phyloP scores from a whole-genome alignment of 1,139 yeast species.

The Yamadazyma songkhlaensis region DNA sequence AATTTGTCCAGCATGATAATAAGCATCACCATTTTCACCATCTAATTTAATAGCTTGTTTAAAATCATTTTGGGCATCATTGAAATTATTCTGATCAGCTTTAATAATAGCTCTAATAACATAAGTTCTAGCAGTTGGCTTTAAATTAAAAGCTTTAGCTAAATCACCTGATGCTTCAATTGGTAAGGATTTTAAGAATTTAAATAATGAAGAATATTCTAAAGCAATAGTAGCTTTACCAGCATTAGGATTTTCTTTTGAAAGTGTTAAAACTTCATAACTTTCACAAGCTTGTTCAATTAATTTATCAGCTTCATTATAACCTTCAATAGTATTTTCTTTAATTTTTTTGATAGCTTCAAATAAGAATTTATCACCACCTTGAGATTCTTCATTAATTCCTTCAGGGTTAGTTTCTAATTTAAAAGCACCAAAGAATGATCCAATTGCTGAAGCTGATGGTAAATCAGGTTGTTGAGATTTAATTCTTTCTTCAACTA shows the following conservation, averaged over 20 bases:
- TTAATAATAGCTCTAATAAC: constrained; percentile 80
- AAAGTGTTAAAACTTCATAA: constrained; percentile 39
- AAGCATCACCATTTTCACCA: constrained; percentile 75
- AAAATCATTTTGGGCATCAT: constrained; percentile 67
- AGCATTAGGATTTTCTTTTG: constrained; percentile 42
- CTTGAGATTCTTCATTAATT: constrained; percentile 45
- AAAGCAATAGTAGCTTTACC: constrained; percentile 63
- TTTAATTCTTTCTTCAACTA: constrained; percentile 59
- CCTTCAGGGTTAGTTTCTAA: constrained; percentile 46
- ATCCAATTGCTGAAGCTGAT: constrained; percentile 78
- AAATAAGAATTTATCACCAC: constrained; percentile 61
- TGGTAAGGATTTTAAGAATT: constrained; percentile 77
- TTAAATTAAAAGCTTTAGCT: constrained; percentile 59
- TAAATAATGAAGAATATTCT: constrained; percentile 81
- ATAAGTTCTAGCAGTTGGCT: constrained; percentile 80
- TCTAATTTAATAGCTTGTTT: constrained; percentile 68
- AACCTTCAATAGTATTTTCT: constrained; percentile 66
- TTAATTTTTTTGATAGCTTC: constrained; percentile 66
- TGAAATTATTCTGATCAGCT: constrained; percentile 72
- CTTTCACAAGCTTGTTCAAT: constrained; percentile 66
- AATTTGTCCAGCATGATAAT: constrained; percentile 94
- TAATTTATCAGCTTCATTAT: constrained; percentile 68
- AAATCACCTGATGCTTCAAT: constrained; percentile 58
- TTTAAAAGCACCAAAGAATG: constrained; percentile 79
- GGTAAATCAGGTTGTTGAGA: constrained; percentile 63